phyloP scores from a whole-genome alignment of 495 filamentous ascomycete species.

The Bacidia gigantensis region DNA sequence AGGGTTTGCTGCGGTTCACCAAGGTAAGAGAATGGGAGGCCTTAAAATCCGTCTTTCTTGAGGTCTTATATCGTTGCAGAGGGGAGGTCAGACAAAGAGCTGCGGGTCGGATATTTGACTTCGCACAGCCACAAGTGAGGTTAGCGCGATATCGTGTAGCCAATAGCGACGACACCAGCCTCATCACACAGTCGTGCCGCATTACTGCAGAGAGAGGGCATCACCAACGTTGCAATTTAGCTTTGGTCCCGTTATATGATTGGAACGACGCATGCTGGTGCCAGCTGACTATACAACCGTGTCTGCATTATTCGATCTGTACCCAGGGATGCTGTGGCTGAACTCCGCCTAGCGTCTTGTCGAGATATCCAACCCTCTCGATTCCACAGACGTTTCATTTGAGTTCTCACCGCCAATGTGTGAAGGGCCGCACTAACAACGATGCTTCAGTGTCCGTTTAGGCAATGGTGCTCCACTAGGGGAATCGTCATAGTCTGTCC shows the following conservation, averaged over 20 bases:
- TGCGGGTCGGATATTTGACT: neutral
- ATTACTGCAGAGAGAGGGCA: neutral
- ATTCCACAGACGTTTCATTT: neutral
- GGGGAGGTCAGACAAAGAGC: too few species aligned
- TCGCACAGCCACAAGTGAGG: neutral
- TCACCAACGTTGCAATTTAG: neutral
- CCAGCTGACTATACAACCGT: neutral
- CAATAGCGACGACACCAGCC: neutral
- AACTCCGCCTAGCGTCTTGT: neutral
- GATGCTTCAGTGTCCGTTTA: neutral
- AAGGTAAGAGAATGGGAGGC: neutral
- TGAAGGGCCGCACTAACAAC: neutral
- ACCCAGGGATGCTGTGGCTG: neutral
- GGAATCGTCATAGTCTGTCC: neutral
- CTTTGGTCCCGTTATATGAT: neutral
- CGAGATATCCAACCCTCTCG: neutral
- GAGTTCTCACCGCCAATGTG: neutral
- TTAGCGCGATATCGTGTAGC: neutral
- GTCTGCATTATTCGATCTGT: neutral
- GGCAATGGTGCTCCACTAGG: neutral
- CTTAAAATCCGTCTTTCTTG: neutral
- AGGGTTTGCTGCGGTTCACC: constrained; percentile 3
- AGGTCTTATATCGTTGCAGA: neutral
- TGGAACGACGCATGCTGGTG: neutral
- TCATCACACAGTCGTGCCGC: neutral